Conservation (phyloP, 768 basidiomycete species). For the Boletus edulis region DNA sequence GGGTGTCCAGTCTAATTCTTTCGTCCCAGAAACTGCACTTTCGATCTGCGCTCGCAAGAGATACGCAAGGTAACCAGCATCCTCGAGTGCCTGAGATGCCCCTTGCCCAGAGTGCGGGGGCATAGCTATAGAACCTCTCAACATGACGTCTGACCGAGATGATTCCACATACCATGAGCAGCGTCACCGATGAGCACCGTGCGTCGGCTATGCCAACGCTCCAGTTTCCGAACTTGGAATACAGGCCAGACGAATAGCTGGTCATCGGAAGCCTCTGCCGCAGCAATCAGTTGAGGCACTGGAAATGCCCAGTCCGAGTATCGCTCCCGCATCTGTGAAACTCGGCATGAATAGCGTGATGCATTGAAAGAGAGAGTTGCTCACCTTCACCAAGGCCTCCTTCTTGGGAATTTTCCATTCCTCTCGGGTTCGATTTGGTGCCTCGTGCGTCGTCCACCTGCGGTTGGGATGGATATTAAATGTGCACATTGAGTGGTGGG, state of each 20-base stretch:
- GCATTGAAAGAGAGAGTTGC: background rate
- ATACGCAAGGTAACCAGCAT: conserved; percentile 30
- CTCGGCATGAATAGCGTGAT: background rate
- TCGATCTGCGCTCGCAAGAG: conserved; percentile 20
- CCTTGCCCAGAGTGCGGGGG: conserved; percentile 33
- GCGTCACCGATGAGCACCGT: conserved; percentile 33
- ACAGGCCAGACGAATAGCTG: conserved; percentile 29
- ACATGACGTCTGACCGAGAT: background rate
- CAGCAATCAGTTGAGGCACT: conserved; percentile 25
- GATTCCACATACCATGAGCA: conserved; percentile 25
- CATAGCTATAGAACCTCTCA: conserved; percentile 21
- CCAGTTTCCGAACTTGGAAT: conserved; percentile 23
- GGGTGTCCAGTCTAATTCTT: conserved; percentile 11
- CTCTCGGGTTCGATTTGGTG: conserved; percentile 24
- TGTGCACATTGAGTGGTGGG: background rate
- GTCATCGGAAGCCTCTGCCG: conserved; percentile 13
- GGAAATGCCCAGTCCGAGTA: conserved; percentile 29
- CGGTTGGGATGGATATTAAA: background rate
- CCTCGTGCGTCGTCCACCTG: conserved; percentile 32
- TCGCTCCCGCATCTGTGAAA: conserved; percentile 22
- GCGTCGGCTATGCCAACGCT: conserved; percentile 23
- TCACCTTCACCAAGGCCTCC: conserved; percentile 19
- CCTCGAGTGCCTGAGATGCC: conserved; percentile 31
- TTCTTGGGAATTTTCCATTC: conserved; percentile 28
- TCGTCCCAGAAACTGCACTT: background rate